These are phyloP conservation scores for Zalerion maritima DNA, from an alignment of 495 filamentous ascomycete genomes.

Conservation along the genomic window DNA sequence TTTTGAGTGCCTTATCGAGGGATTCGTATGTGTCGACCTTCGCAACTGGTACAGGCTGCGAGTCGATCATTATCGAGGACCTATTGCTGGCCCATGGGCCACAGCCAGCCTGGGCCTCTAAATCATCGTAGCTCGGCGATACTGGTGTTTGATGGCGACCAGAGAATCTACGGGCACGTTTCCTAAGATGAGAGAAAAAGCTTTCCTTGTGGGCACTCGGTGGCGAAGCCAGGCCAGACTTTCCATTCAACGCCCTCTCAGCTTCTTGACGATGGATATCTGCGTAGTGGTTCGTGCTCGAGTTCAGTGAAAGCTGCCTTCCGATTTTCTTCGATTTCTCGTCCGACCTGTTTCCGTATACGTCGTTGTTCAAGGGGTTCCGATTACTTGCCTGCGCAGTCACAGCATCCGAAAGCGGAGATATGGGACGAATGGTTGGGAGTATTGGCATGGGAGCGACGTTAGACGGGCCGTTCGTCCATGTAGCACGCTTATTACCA, in stretches of 20 bases:
- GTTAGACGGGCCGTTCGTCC: constrained; percentile 65
- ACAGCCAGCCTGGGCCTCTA: constrained; percentile 85
- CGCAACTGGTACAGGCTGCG: constrained; percentile 31
- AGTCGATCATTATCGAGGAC: constrained; percentile 71
- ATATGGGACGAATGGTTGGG: constrained; percentile 89
- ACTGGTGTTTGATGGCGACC: constrained; percentile 69
- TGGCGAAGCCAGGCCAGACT: constrained; percentile 47
- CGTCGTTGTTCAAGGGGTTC: constrained; percentile 33
- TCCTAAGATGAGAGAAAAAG: constrained; percentile 95
- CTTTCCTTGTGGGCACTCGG: constrained; percentile 68
- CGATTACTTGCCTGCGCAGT: constrained; percentile 64
- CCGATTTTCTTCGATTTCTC: constrained; percentile 89
- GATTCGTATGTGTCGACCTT: constrained; percentile 50
- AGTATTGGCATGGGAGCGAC: constrained; percentile 95
- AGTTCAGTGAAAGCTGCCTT: constrained; percentile 87
- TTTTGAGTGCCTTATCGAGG: constrained; percentile 66
- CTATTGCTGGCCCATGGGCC: constrained; percentile 74
- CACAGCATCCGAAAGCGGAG: constrained; percentile 79
- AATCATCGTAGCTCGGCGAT: constrained; percentile 61
- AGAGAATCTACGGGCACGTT: constrained; percentile 83
- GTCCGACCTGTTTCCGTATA: constrained; percentile 29
- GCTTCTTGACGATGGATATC: constrained; percentile 84
- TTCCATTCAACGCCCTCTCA: constrained; percentile 79
- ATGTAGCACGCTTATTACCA: constrained; percentile 66
- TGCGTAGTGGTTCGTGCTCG: constrained; percentile 75